A percentile compares a stretch with the other conserved stretches of the same genome.
phyloP scores from a whole-genome alignment of 2,329 filamentous ascomycete genomes.

The Fusarium oligoseptatum region DNA sequence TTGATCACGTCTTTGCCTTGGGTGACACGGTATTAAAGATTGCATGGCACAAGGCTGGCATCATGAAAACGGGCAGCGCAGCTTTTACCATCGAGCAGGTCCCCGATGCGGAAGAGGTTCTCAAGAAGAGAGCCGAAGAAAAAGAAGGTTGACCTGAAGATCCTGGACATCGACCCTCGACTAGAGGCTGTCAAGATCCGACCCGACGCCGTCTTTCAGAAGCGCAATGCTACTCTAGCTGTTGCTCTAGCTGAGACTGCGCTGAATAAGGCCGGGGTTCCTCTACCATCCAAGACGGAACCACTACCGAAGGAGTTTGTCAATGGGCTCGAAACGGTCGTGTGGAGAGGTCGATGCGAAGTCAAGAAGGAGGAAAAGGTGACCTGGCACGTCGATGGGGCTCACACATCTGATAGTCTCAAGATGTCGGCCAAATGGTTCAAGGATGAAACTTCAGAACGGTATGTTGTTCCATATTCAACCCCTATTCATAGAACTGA shows the following conservation, averaged over 20 bases:
- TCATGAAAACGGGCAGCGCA: slow-evolving; percentile 71
- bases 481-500: not conserved
- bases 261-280: slow-evolving; percentile 59
- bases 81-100: slow-evolving; percentile 71
- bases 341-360: slow-evolving; percentile 85
- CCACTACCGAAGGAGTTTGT: slow-evolving; percentile 74
- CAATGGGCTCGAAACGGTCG: slow-evolving; percentile 79
- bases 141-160: slow-evolving; percentile 61
- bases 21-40: slow-evolving; percentile 75
- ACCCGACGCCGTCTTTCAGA: slow-evolving; percentile 70
- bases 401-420: slow-evolving; percentile 92
- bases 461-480: slow-evolving; percentile 41
- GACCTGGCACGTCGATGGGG: slow-evolving; percentile 91
- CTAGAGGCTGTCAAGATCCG: slow-evolving; percentile 62
- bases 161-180: slow-evolving; percentile 61
- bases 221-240: slow-evolving; percentile 67
- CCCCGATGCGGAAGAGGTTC: slow-evolving; percentile 58
- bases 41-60: slow-evolving; percentile 81
- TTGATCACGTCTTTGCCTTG: slow-evolving; percentile 76
- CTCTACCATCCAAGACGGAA: slow-evolving; percentile 41
- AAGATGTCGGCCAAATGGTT: slow-evolving; percentile 88
- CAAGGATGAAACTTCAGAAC: slow-evolving; percentile 60
- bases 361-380: slow-evolving; percentile 68
- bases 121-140: slow-evolving; percentile 65
- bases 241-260: slow-evolving; percentile 66